Conservation (phyloP, 148 eudicot species). For the Persicaria tinctoria region DNA sequence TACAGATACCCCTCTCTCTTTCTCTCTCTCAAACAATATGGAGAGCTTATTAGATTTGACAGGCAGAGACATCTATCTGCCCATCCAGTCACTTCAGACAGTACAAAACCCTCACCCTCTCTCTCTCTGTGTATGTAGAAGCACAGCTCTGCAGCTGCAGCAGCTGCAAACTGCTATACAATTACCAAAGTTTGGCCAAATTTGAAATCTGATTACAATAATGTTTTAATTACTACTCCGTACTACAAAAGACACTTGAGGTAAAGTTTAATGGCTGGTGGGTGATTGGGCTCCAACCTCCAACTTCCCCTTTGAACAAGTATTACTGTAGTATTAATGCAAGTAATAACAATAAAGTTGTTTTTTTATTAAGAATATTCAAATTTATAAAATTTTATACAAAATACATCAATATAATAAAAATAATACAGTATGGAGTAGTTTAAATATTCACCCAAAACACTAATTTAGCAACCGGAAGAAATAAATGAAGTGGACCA, state of each 20-base stretch:
- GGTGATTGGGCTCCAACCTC: not conserved
- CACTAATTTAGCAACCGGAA: too few species aligned
- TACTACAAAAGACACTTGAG: not conserved
- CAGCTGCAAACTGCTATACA: conserved; percentile 2
- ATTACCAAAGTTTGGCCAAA: conserved; percentile 4
- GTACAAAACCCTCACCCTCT: not conserved
- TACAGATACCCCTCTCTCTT: conserved; percentile 9
- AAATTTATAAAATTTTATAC: too few species aligned
- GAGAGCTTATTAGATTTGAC: conserved; percentile 5
- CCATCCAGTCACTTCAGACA: conserved; percentile 19
- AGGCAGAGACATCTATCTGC: conserved; percentile 9
- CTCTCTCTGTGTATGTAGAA: conserved; percentile 2
- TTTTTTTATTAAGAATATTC: too few species aligned
- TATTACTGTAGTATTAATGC: too few species aligned
- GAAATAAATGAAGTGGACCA: conserved; percentile 3
- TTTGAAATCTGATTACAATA: not conserved
- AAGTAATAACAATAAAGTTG: too few species aligned
- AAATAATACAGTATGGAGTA: too few species aligned
- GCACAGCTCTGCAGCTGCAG: conserved; percentile 9
- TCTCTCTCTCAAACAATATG: conserved; percentile 4
- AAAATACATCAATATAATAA: too few species aligned
- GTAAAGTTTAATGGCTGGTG: not conserved
- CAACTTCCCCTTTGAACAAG: not conserved
- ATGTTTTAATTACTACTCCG: not conserved
- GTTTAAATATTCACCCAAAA: too few species aligned